These are phyloP conservation scores for Populus tremula DNA, from an alignment of 345 rosid species.

Conservation along the genomic window DNA sequence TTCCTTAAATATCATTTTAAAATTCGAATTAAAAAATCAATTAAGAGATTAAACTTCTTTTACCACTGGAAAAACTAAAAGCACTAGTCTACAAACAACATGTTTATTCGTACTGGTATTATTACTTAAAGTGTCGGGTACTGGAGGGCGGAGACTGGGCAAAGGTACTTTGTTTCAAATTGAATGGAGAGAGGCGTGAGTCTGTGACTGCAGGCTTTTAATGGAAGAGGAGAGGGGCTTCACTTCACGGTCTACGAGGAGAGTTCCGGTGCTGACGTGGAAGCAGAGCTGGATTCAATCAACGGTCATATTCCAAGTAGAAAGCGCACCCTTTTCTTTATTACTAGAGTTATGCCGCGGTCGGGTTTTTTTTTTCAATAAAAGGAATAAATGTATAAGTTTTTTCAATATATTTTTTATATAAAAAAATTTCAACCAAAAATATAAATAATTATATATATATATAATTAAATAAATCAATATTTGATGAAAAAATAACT, in stretches of 20 bases:
- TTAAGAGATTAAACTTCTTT: neutral
- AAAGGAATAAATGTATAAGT: too few relatives aligned
- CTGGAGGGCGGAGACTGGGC: slow-evolving; percentile 12
- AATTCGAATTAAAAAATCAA: too few relatives aligned
- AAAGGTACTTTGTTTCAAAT: neutral
- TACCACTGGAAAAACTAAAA: neutral
- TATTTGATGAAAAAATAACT: too few relatives aligned
- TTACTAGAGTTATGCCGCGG: too few relatives aligned
- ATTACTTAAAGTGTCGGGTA: neutral
- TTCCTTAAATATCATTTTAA: too few relatives aligned
- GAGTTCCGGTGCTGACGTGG: slow-evolving; percentile 17
- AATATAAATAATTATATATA: too few relatives aligned
- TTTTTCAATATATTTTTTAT: too few relatives aligned
- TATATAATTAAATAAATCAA: too few relatives aligned
- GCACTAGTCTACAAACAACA: neutral
- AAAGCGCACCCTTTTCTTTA: neutral
- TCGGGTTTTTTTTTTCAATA: too few relatives aligned
- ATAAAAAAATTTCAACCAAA: too few relatives aligned
- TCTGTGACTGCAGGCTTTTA: neutral
- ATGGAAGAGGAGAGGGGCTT: neutral
- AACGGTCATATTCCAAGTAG: slow-evolving; percentile 8
- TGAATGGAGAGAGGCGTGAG: neutral
- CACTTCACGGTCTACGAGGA: slow-evolving; percentile 20
- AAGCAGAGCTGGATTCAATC: neutral
- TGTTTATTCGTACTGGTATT: neutral